Evolutionary conservation across 1,139 yeast genomes (phyloP).

Genomic region (Blastobotrys raffinosifermentans): DNA sequence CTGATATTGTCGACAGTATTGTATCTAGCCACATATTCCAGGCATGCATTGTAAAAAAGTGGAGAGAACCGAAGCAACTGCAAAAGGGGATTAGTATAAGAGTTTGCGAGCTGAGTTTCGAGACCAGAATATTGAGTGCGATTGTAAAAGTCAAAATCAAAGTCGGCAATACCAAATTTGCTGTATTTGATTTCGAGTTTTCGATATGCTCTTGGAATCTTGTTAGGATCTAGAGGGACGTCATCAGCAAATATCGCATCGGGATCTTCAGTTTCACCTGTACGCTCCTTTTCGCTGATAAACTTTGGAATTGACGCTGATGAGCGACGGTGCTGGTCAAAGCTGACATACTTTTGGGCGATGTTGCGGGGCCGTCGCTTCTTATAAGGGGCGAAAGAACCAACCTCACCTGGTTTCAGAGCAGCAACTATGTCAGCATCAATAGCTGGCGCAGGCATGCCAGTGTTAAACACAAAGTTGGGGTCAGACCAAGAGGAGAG

Average conservation of each 20-base stretch:
- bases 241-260: constrained; percentile 23
- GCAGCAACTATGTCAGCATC: constrained; percentile 28
- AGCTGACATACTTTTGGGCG: constrained; percentile 43
- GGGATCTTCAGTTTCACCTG: constrained; percentile 23
- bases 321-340: constrained; percentile 32
- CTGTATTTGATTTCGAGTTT: constrained; percentile 77
- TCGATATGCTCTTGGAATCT: constrained; percentile 65
- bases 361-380: constrained; percentile 34
- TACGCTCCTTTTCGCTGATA: constrained; percentile 56
- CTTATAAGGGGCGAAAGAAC: constrained; percentile 42
- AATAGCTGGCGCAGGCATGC: constrained; percentile 32
- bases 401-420: constrained; percentile 23
- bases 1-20: constrained; percentile 36
- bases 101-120: constrained; percentile 78
- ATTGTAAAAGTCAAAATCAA: constrained; percentile 83
- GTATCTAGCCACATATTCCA: constrained; percentile 43
- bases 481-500: constrained; percentile 62
- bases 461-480: constrained; percentile 24
- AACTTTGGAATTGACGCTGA: constrained; percentile 51
- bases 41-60: constrained; percentile 58
- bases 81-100: constrained; percentile 72
- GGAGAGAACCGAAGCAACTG: constrained; percentile 82
- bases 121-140: constrained; percentile 74
- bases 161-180: constrained; percentile 88
- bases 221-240: constrained; percentile 19